Evolutionary conservation across 2,329 filamentous ascomycete genomes (phyloP).

Genomic region (Diaporthe sp.): DNA sequence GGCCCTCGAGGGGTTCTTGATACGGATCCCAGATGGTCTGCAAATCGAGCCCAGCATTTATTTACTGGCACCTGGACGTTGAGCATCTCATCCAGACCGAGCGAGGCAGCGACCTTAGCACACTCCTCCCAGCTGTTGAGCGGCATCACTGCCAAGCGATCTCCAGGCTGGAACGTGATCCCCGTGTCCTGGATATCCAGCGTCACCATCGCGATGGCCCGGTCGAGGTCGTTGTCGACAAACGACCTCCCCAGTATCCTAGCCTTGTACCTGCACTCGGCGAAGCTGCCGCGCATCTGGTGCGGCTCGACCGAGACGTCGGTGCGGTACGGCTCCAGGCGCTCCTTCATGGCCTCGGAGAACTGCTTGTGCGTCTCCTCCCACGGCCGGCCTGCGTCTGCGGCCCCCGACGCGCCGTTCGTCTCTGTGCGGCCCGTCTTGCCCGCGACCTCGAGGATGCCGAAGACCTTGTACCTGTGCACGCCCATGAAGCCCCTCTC

Average conservation of each 20-base stretch:
- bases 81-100: constrained; percentile 61
- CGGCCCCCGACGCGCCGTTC: constrained; percentile 62
- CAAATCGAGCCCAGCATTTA: constrained; percentile 60
- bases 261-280: constrained; percentile 65
- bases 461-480: constrained; percentile 69
- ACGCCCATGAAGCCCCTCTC: constrained; percentile 69
- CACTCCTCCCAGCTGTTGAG: constrained; percentile 67
- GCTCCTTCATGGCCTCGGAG: constrained; percentile 67
- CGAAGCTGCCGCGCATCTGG: constrained; percentile 66
- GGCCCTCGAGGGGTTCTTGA: constrained; percentile 45
- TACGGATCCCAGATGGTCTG: constrained; percentile 58
- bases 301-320: constrained; percentile 62
- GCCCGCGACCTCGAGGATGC: constrained; percentile 65
- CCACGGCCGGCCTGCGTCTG: constrained; percentile 58
- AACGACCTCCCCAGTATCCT: constrained; percentile 58
- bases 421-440: constrained; percentile 67
- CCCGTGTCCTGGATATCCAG: constrained; percentile 66
- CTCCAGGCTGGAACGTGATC: constrained; percentile 66
- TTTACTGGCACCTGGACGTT: constrained; percentile 55
- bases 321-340: constrained; percentile 62
- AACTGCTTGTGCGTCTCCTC: constrained; percentile 64
- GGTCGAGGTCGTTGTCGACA: constrained; percentile 59
- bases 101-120: constrained; percentile 64
- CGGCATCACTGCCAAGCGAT: constrained; percentile 67
- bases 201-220: constrained; percentile 62